Base-by-base conservation (phyloP, 225 moss, liverwort and hornwort genomes). In the Bryoerythrophyllum caledonicum region DNA sequence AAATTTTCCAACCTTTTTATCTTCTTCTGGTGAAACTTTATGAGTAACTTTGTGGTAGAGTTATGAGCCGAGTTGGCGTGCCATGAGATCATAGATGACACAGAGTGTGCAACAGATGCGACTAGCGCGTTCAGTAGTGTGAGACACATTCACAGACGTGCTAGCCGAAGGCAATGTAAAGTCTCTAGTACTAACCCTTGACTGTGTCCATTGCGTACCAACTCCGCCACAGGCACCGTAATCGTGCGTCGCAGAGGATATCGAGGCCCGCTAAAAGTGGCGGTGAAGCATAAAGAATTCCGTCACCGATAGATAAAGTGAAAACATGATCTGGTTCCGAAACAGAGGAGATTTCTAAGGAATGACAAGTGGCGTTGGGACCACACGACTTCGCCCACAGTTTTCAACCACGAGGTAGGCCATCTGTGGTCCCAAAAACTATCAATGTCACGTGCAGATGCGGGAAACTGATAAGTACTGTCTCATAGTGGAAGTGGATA, bases 191-290 rank as follows among this genome's bases (percentile, higher is more conserved):
- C 32, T 32, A 32, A 61, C 61, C 14, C 10, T 21, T 61, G 62
- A 72, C 76, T 62, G 21, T 6, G 54, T 72, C 76, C 67, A 23
- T 40, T 40, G 1, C 63, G 46, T 44, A 17, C 38, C 14, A 65
- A 65, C 62, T 65, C 71, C 72, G 61, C 61, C 9, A 74, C 35
- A 37, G 28, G 44, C 72, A 61, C 72, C 41, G 67, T 71, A 75
- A 75, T 67, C 52, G 13, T 43, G 44, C 28, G 32, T n/a, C 10
- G 17, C 21, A n/a, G 7, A 16, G 35, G 74, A 78, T 59, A 64
- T 70, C 40, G 3, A 0, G 28, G 61, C 10, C 71, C 82, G 79
- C 28, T 48, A 67, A 79, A 79, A 79, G 83, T 83, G 79, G 83
- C 83, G 83, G 83, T 83, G 83, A 30, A 24, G 2, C 61, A 23